These are phyloP conservation scores for Linnemannia schmuckeri DNA, from an alignment of 192 early-diverging fungal genomes.

Conservation along the genomic window DNA sequence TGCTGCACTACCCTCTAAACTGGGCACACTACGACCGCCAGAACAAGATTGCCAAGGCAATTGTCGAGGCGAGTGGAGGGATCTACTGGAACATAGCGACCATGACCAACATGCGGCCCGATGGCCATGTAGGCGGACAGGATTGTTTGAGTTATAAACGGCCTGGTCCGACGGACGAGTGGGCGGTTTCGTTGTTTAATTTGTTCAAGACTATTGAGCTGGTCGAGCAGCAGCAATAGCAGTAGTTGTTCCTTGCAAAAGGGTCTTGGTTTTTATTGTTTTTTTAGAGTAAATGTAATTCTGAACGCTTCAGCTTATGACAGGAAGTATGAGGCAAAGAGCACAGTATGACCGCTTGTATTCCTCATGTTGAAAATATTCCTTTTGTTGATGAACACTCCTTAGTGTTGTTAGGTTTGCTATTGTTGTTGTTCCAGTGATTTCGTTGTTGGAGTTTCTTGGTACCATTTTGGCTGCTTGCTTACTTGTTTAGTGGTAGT, in stretches of 20 bases:
- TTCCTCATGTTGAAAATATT: background rate
- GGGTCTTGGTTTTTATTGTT: background rate
- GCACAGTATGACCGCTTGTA: background rate
- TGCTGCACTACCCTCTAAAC: constrained; percentile 40
- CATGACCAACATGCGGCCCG: constrained; percentile 60
- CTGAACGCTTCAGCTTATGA: background rate
- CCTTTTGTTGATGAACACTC: background rate
- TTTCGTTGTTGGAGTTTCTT: background rate
- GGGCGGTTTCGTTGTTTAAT: constrained; percentile 57
- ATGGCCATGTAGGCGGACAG: constrained; percentile 68
- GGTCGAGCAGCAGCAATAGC: constrained; percentile 20
- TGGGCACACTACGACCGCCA: constrained; percentile 61
- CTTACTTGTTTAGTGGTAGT: background rate
- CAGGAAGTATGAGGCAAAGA: background rate
- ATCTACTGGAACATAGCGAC: constrained; percentile 65
- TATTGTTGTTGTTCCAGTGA: background rate
- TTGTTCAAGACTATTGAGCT: constrained; percentile 38
- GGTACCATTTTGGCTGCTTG: background rate
- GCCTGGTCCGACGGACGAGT: constrained; percentile 68
- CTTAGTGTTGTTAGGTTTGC: background rate
- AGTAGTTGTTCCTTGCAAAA: background rate
- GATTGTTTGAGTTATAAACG: constrained; percentile 71
- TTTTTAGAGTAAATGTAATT: constrained; percentile 1
- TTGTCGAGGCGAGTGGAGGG: constrained; percentile 65
- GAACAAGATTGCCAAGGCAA: constrained; percentile 63